These are phyloP conservation scores for Micromonas pusilla DNA, from an alignment of 139 green algal species.

Conservation along the genomic window DNA sequence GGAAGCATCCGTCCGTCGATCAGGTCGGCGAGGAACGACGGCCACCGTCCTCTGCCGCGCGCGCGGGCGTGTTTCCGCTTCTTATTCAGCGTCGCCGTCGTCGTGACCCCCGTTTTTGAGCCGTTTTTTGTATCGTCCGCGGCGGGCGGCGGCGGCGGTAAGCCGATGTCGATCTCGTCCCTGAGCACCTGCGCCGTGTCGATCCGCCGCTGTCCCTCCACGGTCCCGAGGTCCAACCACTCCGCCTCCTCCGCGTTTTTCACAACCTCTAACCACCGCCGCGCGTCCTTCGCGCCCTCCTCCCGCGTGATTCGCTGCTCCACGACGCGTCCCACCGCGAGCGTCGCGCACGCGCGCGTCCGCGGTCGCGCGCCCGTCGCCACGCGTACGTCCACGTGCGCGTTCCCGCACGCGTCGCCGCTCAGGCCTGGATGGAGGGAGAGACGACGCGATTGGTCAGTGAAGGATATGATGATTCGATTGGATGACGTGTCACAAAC, in stretches of 20 bases:
- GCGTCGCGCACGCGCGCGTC: not conserved
- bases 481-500: too few species aligned
- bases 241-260: slow-evolving; percentile 44
- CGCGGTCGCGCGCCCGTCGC: not conserved
- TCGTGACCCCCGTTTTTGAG: too few species aligned
- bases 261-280: slow-evolving; percentile 51
- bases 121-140: too few species aligned
- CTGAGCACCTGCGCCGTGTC: slow-evolving; percentile 40
- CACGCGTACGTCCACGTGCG: not conserved
- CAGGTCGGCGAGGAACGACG: not conserved
- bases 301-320: slow-evolving; percentile 7
- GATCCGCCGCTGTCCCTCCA: slow-evolving; percentile 48
- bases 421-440: too few species aligned
- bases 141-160: not conserved
- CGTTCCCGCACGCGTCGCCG: too few species aligned
- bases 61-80: too few species aligned
- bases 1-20: slow-evolving; percentile 46
- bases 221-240: slow-evolving; percentile 49
- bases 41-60: slow-evolving; percentile 9
- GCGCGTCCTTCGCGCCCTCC: slow-evolving; percentile 41
- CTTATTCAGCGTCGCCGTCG: too few species aligned
- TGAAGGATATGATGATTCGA: too few species aligned
- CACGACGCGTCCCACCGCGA: slow-evolving; percentile 40
- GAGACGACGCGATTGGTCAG: too few species aligned
- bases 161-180: slow-evolving; percentile 18